Conservation (phyloP, 1,284 basidiomycete species). For the Leccinum fallax region DNA sequence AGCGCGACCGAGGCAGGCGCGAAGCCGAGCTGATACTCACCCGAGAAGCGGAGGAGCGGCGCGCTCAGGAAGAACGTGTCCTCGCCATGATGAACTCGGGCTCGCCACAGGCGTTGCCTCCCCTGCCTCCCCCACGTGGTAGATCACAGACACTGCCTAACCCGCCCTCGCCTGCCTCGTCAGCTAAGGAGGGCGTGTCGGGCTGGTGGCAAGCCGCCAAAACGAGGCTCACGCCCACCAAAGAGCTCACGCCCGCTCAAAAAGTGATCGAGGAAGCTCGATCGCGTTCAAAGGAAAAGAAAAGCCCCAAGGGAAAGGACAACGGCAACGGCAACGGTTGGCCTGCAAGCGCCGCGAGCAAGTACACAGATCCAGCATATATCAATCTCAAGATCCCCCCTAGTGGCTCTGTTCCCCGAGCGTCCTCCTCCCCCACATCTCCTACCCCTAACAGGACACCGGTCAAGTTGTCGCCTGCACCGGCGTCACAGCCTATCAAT, state of each 20-base stretch:
- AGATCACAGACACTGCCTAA: constrained; percentile 57
- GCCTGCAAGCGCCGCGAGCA: constrained; percentile 53
- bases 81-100: constrained; percentile 62
- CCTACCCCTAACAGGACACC: constrained; percentile 59
- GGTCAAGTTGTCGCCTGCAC: constrained; percentile 54
- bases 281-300: constrained; percentile 53
- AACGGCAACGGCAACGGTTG: constrained; percentile 44
- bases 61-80: constrained; percentile 70
- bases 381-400: constrained; percentile 54
- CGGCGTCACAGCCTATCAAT: constrained; percentile 31
- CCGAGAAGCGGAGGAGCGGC: constrained; percentile 66
- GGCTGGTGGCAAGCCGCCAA: constrained; percentile 74
- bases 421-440: constrained; percentile 52
- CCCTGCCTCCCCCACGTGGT: constrained; percentile 53
- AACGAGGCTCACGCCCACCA: constrained; percentile 74
- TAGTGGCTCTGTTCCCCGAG: constrained; percentile 38
- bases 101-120: constrained; percentile 22
- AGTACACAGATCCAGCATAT: constrained; percentile 55
- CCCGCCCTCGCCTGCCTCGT: constrained; percentile 61
- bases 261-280: constrained; percentile 75
- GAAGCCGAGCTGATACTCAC: constrained; percentile 77
- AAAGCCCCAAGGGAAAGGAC: constrained; percentile 48
- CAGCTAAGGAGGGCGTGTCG: constrained; percentile 54
- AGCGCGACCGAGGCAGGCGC: constrained; percentile 69
- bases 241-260: constrained; percentile 77